Percentiles rank a stretch among this genome's conserved stretches.
Evolutionary conservation across 768 basidiomycete genomes (phyloP).

Genomic region (Lactifluus volemus): DNA sequence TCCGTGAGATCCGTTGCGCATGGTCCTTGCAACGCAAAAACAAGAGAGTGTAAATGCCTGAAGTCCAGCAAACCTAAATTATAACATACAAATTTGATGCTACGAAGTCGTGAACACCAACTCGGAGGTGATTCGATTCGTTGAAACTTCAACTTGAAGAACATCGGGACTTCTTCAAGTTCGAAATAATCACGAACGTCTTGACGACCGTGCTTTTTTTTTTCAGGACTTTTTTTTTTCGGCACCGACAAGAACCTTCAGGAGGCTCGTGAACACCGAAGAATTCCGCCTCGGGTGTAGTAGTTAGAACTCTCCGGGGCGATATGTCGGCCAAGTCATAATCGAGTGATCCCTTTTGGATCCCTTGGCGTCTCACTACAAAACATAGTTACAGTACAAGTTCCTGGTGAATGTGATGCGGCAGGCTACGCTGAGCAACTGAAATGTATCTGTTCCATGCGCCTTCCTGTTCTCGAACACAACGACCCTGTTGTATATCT

Average conservation of each 20-base stretch:
- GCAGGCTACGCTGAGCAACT: background rate
- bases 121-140: too few relatives aligned
- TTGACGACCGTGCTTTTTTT: conserved; percentile 57
- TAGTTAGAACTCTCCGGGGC: conserved; percentile 33
- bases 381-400: conserved; percentile 38
- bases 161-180: too few relatives aligned
- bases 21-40: too few relatives aligned
- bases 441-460: background rate
- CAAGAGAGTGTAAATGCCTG: too few relatives aligned
- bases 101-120: too few relatives aligned
- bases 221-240: conserved; percentile 62
- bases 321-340: conserved; percentile 71
- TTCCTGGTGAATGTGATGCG: background rate
- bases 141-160: too few relatives aligned
- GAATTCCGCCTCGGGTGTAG: conserved; percentile 49
- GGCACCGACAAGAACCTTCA: conserved; percentile 77
- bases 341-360: conserved; percentile 4
- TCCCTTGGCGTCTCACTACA: conserved; percentile 64
- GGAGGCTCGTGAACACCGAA: conserved; percentile 59
- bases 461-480: background rate
- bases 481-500: background rate
- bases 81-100: too few relatives aligned
- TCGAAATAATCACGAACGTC: conserved; percentile 43
- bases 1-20: too few relatives aligned
- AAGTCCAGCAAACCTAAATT: too few relatives aligned